A percentile compares a stretch with the other conserved stretches of the same genome.
Conservation (phyloP, 257 asterid genomes). For the Capsicum baccatum region DNA sequence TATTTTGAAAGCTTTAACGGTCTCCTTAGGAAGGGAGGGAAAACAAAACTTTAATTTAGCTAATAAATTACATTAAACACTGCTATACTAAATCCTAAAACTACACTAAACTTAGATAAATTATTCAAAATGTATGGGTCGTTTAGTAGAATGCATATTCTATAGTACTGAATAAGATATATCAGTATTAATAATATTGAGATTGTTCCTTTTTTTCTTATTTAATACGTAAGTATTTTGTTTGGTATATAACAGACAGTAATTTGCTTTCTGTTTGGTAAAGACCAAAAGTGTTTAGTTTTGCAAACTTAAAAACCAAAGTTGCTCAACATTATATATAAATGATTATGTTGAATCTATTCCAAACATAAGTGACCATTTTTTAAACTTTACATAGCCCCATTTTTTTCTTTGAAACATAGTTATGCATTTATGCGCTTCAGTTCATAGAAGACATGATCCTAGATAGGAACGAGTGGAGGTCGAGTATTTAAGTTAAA, state of each 20-base stretch:
- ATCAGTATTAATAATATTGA: too few relatives aligned
- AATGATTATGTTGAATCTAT: neutral
- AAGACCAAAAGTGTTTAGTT: neutral
- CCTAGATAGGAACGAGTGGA: too few relatives aligned
- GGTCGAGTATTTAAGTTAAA: too few relatives aligned
- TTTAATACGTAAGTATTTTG: too few relatives aligned
- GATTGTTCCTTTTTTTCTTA: too few relatives aligned
- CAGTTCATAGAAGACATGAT: too few relatives aligned
- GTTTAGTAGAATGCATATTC: too few relatives aligned
- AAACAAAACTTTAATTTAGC: neutral
- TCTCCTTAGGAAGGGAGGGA: neutral
- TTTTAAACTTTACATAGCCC: neutral
- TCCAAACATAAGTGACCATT: neutral
- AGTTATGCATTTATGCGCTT: neutral
- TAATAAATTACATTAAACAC: neutral
- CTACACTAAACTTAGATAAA: neutral
- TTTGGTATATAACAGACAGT: too few relatives aligned
- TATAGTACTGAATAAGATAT: too few relatives aligned
- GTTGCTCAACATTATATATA: neutral
- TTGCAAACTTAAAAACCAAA: neutral
- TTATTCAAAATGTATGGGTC: too few relatives aligned
- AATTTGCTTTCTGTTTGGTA: neutral
- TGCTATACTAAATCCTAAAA: neutral
- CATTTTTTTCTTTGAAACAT: neutral
- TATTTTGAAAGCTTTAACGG: constrained; percentile 13